Evolutionary conservation across 2,329 filamentous ascomycete genomes (phyloP).

Genomic region (Elsinoe australis): DNA sequence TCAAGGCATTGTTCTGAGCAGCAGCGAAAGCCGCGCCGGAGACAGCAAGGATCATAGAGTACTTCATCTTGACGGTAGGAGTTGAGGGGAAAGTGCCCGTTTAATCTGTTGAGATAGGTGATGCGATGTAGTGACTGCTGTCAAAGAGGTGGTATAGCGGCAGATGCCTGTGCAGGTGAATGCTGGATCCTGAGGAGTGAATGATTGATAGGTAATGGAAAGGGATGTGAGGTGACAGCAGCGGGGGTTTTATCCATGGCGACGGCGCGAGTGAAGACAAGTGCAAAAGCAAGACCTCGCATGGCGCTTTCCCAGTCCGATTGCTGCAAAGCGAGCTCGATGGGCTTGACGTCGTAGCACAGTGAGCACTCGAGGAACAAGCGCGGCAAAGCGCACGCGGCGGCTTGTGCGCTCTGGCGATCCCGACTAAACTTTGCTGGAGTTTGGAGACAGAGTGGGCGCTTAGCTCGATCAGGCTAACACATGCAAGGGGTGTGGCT

Average conservation of each 20-base stretch:
- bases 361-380: no score
- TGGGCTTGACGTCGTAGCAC: no score
- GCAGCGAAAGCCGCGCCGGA: constrained; percentile 29
- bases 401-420: background rate
- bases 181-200: no score
- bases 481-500: constrained; percentile 12
- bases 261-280: background rate
- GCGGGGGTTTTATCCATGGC: constrained; percentile 3
- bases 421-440: background rate
- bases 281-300: constrained; percentile 8
- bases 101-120: constrained; percentile 10
- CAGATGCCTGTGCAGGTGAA: constrained; percentile 11
- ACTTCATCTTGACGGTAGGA: constrained; percentile 30
- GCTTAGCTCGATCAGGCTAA: background rate
- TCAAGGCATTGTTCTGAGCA: constrained; percentile 26
- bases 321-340: background rate
- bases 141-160: background rate
- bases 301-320: background rate
- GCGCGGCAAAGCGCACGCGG: background rate
- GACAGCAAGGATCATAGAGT: constrained; percentile 25
- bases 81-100: constrained; percentile 9
- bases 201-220: background rate
- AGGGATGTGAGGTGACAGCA: background rate
- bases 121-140: constrained; percentile 4
- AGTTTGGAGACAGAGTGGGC: no score